Conservation (phyloP, 2,329 filamentous ascomycete genomes). For the Alternaria atra region DNA sequence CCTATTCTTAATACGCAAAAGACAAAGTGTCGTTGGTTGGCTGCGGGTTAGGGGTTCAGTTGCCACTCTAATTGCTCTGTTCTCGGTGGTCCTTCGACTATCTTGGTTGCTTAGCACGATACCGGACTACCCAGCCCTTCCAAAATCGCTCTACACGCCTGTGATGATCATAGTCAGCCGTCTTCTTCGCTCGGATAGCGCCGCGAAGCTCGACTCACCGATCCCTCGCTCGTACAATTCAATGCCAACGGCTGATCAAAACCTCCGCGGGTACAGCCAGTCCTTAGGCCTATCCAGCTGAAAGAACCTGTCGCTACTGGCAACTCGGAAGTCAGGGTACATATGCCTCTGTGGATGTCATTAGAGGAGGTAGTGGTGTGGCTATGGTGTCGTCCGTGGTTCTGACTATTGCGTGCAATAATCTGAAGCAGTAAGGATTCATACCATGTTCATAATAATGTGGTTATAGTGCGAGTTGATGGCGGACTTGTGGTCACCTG, state of each 20-base stretch:
- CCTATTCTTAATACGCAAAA: neutral
- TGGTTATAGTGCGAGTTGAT: neutral
- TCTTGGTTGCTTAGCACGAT: neutral
- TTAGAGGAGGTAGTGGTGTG: neutral
- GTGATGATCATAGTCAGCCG: neutral
- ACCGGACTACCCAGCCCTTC: neutral
- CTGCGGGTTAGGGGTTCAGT: neutral
- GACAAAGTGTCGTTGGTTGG: neutral
- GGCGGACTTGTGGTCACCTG: neutral
- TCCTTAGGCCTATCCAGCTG: neutral
- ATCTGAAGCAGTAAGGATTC: too few relatives aligned
- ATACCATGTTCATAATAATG: neutral
- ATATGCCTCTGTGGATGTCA: neutral
- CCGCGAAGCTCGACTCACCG: neutral
- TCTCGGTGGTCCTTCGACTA: neutral
- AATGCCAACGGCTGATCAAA: neutral
- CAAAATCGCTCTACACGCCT: neutral
- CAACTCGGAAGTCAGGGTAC: neutral
- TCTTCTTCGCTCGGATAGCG: neutral
- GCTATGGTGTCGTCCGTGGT: too few relatives aligned
- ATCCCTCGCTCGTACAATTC: neutral
- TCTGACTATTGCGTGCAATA: too few relatives aligned
- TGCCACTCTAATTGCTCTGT: neutral
- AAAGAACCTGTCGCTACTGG: neutral
- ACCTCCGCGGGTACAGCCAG: neutral